A percentile compares a stretch with the other conserved stretches of the same genome.
These are phyloP conservation scores for Lactifluus volemus DNA, from an alignment of 768 basidiomycete species.

Conservation along the genomic window DNA sequence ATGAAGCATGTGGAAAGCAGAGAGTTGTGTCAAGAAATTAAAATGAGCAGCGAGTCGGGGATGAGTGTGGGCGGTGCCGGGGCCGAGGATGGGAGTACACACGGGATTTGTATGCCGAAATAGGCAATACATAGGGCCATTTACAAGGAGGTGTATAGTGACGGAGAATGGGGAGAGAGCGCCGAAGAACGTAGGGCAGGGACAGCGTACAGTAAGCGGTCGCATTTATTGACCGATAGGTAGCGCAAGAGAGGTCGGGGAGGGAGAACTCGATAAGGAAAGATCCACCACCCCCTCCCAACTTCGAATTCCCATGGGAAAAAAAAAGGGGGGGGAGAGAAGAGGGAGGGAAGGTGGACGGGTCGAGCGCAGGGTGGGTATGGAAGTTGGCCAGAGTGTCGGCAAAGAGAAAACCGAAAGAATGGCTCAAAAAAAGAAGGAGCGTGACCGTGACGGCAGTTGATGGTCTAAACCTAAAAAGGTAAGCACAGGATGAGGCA, in stretches of 20 bases:
- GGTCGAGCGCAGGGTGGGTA: slow-evolving; percentile 10
- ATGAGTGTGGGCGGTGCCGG: neutral
- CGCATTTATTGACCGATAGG: neutral
- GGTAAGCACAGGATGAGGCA: slow-evolving; percentile 19
- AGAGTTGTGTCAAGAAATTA: neutral
- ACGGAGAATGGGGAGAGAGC: neutral
- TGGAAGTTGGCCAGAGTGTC: slow-evolving; percentile 12
- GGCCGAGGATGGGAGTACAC: neutral
- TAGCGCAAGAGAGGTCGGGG: slow-evolving; percentile 8
- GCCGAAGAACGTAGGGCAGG: neutral
- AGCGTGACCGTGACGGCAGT: slow-evolving; percentile 13
- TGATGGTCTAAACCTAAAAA: slow-evolving; percentile 14
- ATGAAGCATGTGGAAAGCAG: neutral
- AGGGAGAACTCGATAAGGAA: slow-evolving; percentile 7
- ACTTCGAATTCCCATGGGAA: slow-evolving; percentile 21
- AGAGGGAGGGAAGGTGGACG: slow-evolving; percentile 10
- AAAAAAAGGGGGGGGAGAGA: slow-evolving; percentile 11
- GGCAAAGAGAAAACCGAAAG: slow-evolving; percentile 9
- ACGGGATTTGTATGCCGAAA: neutral
- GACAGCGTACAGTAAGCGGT: neutral
- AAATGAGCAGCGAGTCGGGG: neutral
- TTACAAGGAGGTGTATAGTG: neutral
- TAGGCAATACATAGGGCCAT: neutral
- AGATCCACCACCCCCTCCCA: slow-evolving; percentile 12
- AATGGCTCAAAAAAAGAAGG: slow-evolving; percentile 6